Conservation (phyloP, 306 rosid species). For the Prinsepia uniflora region DNA sequence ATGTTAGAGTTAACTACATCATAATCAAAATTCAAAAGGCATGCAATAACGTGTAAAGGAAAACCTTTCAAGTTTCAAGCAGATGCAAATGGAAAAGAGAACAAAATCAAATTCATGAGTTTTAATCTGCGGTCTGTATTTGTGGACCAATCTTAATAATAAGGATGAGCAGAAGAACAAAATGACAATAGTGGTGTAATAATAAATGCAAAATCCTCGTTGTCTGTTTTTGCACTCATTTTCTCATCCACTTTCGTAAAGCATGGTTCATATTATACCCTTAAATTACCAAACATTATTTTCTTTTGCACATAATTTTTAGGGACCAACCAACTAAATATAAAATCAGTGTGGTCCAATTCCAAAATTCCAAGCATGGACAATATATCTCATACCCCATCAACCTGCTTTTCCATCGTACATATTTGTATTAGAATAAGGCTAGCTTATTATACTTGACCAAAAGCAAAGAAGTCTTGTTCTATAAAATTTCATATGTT, state of each 20-base stretch:
- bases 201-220: slow-evolving; percentile 33
- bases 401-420: slow-evolving; percentile 11
- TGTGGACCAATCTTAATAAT: slow-evolving; percentile 18
- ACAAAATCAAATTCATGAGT: neutral
- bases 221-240: slow-evolving; percentile 26
- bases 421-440: neutral
- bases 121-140: slow-evolving; percentile 1
- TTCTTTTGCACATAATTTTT: neutral
- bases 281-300: neutral
- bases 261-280: slow-evolving; percentile 5
- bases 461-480: too few species aligned
- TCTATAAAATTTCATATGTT: neutral
- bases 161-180: slow-evolving; percentile 18
- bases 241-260: slow-evolving; percentile 1
- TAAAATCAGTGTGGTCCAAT: slow-evolving; percentile 39
- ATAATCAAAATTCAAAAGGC: neutral
- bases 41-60: too few species aligned
- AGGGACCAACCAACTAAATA: slow-evolving; percentile 1
- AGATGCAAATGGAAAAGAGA: neutral
- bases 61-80: too few species aligned
- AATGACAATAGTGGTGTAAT: slow-evolving; percentile 32
- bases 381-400: slow-evolving; percentile 16
- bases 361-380: neutral
- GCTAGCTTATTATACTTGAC: too few species aligned
- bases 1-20: too few species aligned